These are phyloP conservation scores for Penicillium psychrosexuale DNA, from an alignment of 2,329 filamentous ascomycete genomes.

Conservation along the genomic window DNA sequence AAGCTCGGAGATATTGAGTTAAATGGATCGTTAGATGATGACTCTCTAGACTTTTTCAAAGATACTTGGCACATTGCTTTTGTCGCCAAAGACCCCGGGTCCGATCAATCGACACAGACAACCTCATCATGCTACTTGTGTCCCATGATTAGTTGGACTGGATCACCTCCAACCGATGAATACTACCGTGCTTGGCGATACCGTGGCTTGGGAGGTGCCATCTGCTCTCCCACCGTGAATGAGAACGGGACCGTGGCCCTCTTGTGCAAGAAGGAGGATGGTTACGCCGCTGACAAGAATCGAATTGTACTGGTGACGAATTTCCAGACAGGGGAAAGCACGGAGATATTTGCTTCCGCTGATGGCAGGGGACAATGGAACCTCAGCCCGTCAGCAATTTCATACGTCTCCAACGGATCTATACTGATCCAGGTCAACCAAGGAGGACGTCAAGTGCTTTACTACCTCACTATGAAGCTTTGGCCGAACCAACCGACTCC, in stretches of 20 bases:
- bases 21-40: constrained; percentile 48
- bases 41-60: constrained; percentile 47
- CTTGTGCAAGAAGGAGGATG: constrained; percentile 43
- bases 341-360: constrained; percentile 37
- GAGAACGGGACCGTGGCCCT: constrained; percentile 44
- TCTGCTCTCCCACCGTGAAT: constrained; percentile 44
- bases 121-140: constrained; percentile 46
- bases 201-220: constrained; percentile 37
- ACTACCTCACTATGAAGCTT: constrained; percentile 34
- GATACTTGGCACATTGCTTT: constrained; percentile 45
- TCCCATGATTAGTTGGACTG: constrained; percentile 41
- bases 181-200: constrained; percentile 29
- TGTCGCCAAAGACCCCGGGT: constrained; percentile 44
- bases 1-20: constrained; percentile 42
- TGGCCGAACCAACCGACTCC: constrained; percentile 14
- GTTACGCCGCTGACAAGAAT: constrained; percentile 48
- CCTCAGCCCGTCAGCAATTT: constrained; percentile 39
- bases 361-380: constrained; percentile 42
- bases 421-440: constrained; percentile 43
- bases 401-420: constrained; percentile 43
- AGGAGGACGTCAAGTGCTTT: constrained; percentile 41
- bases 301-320: constrained; percentile 41
- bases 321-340: constrained; percentile 38
- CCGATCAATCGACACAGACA: constrained; percentile 47
- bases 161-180: constrained; percentile 29